Evolutionary conservation across 495 filamentous ascomycete species (phyloP), one percentile per base, ranked within the genome.

Genomic region (Parathielavia appendiculata): DNA sequence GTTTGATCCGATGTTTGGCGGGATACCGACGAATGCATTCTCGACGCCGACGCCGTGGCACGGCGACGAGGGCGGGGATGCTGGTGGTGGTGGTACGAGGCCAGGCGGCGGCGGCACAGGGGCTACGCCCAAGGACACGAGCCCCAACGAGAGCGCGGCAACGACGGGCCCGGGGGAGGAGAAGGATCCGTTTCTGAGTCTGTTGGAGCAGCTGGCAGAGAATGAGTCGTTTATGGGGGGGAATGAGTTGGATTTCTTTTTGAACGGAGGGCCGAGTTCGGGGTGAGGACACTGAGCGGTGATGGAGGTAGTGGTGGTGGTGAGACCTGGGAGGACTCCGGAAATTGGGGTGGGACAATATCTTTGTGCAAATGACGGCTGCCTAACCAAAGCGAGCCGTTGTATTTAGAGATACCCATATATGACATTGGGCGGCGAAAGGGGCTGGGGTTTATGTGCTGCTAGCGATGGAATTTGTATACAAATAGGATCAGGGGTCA

Each of bases 161-260:
- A 69, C 73, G 38, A 57, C 49, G 65, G 70, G 54, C 3, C 54
- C 63, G 8, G 66, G 58, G 13, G 75, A 76, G 39, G 88, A 91
- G 57, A 90, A 87, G 55, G 89, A 92, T 65, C 89, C 89, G 4
- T 92, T 92, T 63, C 65, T 92, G 30, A 88, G 83, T 58, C 66
- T 92, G 47, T 74, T 92, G 38, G 88, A 92, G 66, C 88, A 91
- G 73, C 71, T 92, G 56, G 87, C 88, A 0, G 87, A 91, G 69
- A 90, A 89, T 65, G 88, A 90, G 66, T 77, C 83, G 23, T 60
- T 66, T 5, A 63, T 68, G 46, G 79, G 77, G 5, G 85, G 84
- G 30, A 87, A 82, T 64, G 87, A 90, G 66, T 38, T 69, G 44
- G 68, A 71, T 57, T 91, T 87, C 73, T 89, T 89, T 63, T 68